phyloP scores from a whole-genome alignment of 2,329 filamentous ascomycete species.

The Neopestalotiopsis rosae region DNA sequence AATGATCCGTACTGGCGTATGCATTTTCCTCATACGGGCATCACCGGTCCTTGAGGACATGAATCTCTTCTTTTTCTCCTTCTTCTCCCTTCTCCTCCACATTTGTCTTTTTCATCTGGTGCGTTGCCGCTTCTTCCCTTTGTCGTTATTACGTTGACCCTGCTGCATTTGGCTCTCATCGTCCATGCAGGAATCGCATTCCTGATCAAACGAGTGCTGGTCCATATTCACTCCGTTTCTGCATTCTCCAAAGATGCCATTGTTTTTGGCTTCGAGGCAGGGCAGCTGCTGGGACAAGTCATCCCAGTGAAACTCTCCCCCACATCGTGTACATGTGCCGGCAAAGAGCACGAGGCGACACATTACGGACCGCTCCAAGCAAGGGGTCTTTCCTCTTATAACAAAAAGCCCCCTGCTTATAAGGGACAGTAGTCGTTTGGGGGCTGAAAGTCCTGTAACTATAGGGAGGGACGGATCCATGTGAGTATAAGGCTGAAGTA shows the following conservation, averaged over 20 bases:
- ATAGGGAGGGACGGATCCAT: not conserved
- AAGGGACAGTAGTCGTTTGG: not conserved
- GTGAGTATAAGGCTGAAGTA: not conserved
- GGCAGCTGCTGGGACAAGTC: slow-evolving; percentile 52
- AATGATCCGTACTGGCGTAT: not conserved
- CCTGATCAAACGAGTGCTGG: slow-evolving; percentile 52
- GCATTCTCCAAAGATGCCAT: slow-evolving; percentile 50
- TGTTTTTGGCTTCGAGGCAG: slow-evolving; percentile 56
- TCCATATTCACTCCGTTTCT: slow-evolving; percentile 45
- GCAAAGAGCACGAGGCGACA: slow-evolving; percentile 52
- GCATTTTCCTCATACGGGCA: not conserved
- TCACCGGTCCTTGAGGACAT: not conserved
- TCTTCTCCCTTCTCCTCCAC: not conserved
- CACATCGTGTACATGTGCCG: slow-evolving; percentile 50
- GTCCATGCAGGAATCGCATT: slow-evolving; percentile 49
- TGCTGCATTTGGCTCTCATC: slow-evolving; percentile 46
- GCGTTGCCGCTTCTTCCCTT: slow-evolving; percentile 20
- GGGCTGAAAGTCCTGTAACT: not conserved
- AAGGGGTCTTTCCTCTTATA: not conserved
- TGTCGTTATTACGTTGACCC: slow-evolving; percentile 16
- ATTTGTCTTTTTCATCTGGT: slow-evolving; percentile 11
- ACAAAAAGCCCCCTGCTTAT: not conserved
- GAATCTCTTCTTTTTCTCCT: not conserved
- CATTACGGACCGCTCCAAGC: slow-evolving; percentile 36
- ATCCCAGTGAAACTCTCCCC: slow-evolving; percentile 45